Conservation (phyloP, 2,329 filamentous ascomycete species). For the Cytospora schulzeri region DNA sequence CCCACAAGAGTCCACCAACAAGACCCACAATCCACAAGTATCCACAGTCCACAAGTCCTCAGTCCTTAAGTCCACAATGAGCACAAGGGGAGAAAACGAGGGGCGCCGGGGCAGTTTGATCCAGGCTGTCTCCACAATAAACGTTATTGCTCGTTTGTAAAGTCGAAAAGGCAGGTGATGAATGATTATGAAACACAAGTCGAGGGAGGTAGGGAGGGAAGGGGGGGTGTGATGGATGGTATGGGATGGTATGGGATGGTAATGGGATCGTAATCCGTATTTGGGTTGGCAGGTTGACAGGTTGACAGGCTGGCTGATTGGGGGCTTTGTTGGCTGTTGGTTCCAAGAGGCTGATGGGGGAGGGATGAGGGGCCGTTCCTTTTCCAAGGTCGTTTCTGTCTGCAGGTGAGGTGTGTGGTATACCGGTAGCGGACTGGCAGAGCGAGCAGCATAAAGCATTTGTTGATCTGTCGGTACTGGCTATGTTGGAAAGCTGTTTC, state of each 20-base stretch:
- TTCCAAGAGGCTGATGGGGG: neutral
- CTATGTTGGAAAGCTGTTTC: neutral
- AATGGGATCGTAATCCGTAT: too few relatives aligned
- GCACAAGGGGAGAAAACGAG: neutral
- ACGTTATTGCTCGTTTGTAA: neutral
- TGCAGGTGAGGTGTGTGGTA: too few relatives aligned
- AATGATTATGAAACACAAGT: neutral
- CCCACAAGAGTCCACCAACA: neutral
- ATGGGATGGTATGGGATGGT: too few relatives aligned
- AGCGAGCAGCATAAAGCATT: neutral
- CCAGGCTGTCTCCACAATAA: neutral
- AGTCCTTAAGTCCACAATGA: neutral
- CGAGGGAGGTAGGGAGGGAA: neutral
- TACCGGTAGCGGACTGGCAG: too few relatives aligned
- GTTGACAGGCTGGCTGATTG: neutral
- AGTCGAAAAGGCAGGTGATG: neutral
- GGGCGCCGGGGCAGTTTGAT: neutral
- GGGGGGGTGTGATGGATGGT: too few relatives aligned
- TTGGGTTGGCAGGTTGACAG: too few relatives aligned
- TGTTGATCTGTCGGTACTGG: neutral
- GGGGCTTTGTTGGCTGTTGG: too few relatives aligned
- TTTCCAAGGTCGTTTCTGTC: too few relatives aligned
- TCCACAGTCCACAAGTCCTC: conserved; percentile 1
- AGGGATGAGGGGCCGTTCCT: neutral
- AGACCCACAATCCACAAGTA: neutral